phyloP scores from a whole-genome alignment of 495 filamentous ascomycete species.

The Zalerion maritima region DNA sequence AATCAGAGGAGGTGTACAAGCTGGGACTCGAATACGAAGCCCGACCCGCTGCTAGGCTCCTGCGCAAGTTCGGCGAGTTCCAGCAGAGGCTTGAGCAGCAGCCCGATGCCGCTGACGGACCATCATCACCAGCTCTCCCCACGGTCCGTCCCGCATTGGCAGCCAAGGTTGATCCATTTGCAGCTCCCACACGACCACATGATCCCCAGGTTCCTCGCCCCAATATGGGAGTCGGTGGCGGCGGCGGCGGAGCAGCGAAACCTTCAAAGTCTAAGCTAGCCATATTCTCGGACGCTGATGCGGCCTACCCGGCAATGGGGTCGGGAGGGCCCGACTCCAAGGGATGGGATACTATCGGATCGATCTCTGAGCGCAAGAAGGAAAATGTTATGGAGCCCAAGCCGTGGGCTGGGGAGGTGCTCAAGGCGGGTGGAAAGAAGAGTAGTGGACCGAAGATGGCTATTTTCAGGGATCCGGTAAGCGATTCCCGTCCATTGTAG shows the following conservation, averaged over 20 bases:
- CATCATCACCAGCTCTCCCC: constrained; percentile 74
- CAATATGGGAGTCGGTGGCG: constrained; percentile 28
- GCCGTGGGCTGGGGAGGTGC: constrained; percentile 83
- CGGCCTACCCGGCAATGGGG: constrained; percentile 30
- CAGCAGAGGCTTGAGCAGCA: constrained; percentile 55
- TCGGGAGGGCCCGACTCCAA: constrained; percentile 36
- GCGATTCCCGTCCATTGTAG: constrained; percentile 22
- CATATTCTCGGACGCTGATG: constrained; percentile 73
- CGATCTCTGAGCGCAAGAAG: constrained; percentile 75
- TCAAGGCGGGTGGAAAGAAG: constrained; percentile 73
- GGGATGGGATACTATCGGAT: constrained; percentile 88
- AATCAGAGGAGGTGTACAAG: constrained; percentile 86
- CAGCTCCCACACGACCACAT: constrained; percentile 24
- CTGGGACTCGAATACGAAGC: constrained; percentile 81
- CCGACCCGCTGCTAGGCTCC: constrained; percentile 60
- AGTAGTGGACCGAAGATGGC: constrained; percentile 65
- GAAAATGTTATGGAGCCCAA: constrained; percentile 79
- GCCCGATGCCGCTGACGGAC: constrained; percentile 44
- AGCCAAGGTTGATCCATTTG: constrained; percentile 74
- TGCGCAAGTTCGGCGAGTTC: constrained; percentile 84
- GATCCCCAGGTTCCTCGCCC: constrained; percentile 56
- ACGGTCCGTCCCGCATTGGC: constrained; percentile 71
- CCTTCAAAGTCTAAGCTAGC: constrained; percentile 67
- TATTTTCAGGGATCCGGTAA: constrained; percentile 93
- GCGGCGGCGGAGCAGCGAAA: constrained; percentile 35